phyloP scores from a whole-genome alignment of 768 basidiomycete species.

The Hypsizygus marmoreus region DNA sequence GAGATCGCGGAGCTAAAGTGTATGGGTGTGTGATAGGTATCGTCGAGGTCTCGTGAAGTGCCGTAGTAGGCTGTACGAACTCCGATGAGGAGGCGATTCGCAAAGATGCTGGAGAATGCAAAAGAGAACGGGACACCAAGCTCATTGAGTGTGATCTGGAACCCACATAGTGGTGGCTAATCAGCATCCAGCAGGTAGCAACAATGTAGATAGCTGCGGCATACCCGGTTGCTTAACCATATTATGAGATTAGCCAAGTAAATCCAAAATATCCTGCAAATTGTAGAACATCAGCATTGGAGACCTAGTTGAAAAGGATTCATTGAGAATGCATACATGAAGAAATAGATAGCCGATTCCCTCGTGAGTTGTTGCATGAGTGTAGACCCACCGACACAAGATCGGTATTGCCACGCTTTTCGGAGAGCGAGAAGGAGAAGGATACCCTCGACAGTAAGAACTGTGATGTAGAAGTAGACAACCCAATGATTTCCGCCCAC shows the following conservation, averaged over 20 bases:
- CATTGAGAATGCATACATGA: slow-evolving; percentile 29
- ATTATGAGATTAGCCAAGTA: slow-evolving; percentile 27
- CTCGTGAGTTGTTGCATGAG: slow-evolving; percentile 25
- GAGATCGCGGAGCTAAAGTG: not conserved
- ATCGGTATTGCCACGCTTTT: slow-evolving; percentile 26
- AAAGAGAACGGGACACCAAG: slow-evolving; percentile 29
- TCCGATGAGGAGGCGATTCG: slow-evolving; percentile 32
- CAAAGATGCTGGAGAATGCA: slow-evolving; percentile 27
- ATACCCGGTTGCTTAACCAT: slow-evolving; percentile 27
- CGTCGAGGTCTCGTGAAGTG: not conserved
- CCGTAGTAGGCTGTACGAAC: slow-evolving; percentile 19
- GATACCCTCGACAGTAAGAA: slow-evolving; percentile 24
- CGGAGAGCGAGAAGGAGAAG: slow-evolving; percentile 25
- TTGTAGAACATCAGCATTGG: not conserved
- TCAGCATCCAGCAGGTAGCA: no score
- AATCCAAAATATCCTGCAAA: slow-evolving; percentile 27
- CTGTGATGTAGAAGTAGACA: slow-evolving; percentile 25
- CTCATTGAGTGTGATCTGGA: slow-evolving; percentile 27
- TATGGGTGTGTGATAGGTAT: not conserved
- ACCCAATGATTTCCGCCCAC: slow-evolving; percentile 22
- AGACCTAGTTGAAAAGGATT: not conserved
- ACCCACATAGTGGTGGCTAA: no score
- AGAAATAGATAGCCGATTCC: slow-evolving; percentile 30
- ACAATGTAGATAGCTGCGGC: not conserved
- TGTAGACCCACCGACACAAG: slow-evolving; percentile 10